phyloP scores from a whole-genome alignment of 169 alveolate species.

The Plasmodium gonderi region DNA sequence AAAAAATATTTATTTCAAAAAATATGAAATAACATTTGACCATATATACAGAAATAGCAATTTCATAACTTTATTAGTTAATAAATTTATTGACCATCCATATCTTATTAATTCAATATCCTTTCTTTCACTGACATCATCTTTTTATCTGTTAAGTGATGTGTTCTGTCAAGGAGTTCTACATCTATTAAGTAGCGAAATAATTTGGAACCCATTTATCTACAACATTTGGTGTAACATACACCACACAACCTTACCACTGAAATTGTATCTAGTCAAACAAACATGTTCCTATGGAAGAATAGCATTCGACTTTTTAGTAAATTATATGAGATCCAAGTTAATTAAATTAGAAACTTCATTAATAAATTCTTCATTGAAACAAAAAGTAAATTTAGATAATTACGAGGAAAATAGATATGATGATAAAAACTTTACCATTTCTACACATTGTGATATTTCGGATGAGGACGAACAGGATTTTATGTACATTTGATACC shows the following conservation, averaged over 20 bases:
- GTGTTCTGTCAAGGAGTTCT: constrained; percentile 21
- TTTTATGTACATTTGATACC: constrained; percentile 2
- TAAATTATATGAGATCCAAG: constrained; percentile 4
- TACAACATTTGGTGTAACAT: constrained; percentile 52
- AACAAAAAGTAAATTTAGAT: constrained; percentile 1
- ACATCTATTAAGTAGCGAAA: constrained; percentile 39
- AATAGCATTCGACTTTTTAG: constrained; percentile 8
- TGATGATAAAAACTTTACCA: constrained; percentile 9
- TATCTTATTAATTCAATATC: constrained; percentile 11
- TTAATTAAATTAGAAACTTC: constrained; percentile 25
- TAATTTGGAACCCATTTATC: constrained; percentile 45
- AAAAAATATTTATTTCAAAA: constrained; percentile 62
- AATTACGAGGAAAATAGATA: constrained; percentile 6
- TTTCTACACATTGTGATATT: constrained; percentile 8
- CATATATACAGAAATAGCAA: constrained; percentile 44
- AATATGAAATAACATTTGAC: constrained; percentile 33
- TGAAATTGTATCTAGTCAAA: constrained; percentile 40
- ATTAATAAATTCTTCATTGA: constrained; percentile 32
- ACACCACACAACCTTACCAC: constrained; percentile 54
- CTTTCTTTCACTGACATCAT: constrained; percentile 10
- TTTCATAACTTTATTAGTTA: constrained; percentile 16
- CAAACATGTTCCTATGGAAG: constrained; percentile 42
- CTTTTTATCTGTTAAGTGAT: constrained; percentile 7
- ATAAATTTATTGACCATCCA: constrained; percentile 15
- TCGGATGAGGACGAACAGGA: constrained; percentile 14